Evolutionary conservation across 305 asterid species (phyloP).

Genomic region (Petunia hybrid): DNA sequence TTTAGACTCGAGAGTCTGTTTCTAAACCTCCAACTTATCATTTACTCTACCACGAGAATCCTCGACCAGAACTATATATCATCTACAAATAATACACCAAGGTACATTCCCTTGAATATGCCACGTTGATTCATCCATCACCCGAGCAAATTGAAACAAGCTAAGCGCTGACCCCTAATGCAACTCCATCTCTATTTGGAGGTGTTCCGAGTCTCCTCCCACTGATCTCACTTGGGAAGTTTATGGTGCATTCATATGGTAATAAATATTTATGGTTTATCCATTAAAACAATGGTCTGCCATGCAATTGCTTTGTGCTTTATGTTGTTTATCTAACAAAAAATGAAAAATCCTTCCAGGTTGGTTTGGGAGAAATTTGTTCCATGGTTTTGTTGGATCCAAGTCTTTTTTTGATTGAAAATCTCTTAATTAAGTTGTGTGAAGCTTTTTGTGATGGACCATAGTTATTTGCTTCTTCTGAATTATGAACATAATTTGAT

Average conservation of each 20-base stretch:
- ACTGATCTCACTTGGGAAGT: neutral
- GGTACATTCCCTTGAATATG: too few relatives aligned
- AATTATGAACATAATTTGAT: neutral
- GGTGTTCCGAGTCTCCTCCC: too few relatives aligned
- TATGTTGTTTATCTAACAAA: neutral
- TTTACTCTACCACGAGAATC: too few relatives aligned
- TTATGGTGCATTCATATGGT: neutral
- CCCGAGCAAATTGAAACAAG: too few relatives aligned
- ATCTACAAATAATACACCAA: too few relatives aligned
- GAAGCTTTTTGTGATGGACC: neutral
- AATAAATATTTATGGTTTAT: neutral
- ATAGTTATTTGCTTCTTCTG: neutral
- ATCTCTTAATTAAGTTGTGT: slow-evolving; percentile 15
- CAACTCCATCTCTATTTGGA: too few relatives aligned
- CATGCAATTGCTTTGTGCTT: neutral
- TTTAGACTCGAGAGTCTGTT: too few relatives aligned
- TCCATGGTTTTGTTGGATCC: slow-evolving; percentile 1
- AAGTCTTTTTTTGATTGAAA: neutral
- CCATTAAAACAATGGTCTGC: neutral
- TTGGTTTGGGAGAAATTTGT: neutral
- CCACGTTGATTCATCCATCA: too few relatives aligned
- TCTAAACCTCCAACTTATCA: too few relatives aligned
- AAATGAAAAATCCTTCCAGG: neutral
- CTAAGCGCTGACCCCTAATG: too few relatives aligned
- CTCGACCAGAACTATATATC: too few relatives aligned